These are phyloP conservation scores for Xylaria sp. DNA, from an alignment of 2,329 filamentous ascomycete genomes.

Conservation along the genomic window DNA sequence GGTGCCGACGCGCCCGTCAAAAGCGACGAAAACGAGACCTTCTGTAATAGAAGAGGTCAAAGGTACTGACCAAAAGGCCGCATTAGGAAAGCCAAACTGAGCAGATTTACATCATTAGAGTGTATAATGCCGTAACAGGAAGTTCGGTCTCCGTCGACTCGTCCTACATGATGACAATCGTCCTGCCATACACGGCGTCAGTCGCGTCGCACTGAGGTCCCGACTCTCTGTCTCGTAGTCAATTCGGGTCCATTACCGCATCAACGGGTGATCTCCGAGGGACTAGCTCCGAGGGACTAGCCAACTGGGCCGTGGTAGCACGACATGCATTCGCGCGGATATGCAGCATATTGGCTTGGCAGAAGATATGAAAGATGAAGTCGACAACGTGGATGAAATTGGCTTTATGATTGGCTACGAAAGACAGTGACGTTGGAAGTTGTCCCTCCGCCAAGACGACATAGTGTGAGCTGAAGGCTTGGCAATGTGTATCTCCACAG, in stretches of 20 bases:
- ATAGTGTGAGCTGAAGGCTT: slow-evolving; percentile 30
- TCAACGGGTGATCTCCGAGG: slow-evolving; percentile 21
- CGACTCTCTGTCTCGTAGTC: slow-evolving; percentile 7
- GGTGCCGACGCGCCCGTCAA: neutral
- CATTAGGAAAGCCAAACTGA: neutral
- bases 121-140: neutral
- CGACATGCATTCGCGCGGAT: slow-evolving; percentile 20
- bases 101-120: neutral
- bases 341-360: slow-evolving; percentile 30
- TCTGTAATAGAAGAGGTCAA: neutral
- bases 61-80: neutral
- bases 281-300: slow-evolving; percentile 17
- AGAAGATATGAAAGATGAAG: slow-evolving; percentile 15
- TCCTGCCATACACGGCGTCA: neutral
- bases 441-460: slow-evolving; percentile 25
- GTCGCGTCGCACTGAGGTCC: slow-evolving; percentile 4
- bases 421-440: neutral
- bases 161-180: neutral
- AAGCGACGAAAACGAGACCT: neutral
- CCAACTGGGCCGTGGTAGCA: slow-evolving; percentile 7
- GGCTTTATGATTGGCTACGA: slow-evolving; percentile 23
- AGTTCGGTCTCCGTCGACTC: slow-evolving; percentile 10
- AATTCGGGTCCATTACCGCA: slow-evolving; percentile 15
- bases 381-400: slow-evolving; percentile 30
- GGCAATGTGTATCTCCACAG: slow-evolving; percentile 23